phyloP scores from a whole-genome alignment of 1,284 basidiomycete genomes.

The Papiliotrema terrestris region DNA sequence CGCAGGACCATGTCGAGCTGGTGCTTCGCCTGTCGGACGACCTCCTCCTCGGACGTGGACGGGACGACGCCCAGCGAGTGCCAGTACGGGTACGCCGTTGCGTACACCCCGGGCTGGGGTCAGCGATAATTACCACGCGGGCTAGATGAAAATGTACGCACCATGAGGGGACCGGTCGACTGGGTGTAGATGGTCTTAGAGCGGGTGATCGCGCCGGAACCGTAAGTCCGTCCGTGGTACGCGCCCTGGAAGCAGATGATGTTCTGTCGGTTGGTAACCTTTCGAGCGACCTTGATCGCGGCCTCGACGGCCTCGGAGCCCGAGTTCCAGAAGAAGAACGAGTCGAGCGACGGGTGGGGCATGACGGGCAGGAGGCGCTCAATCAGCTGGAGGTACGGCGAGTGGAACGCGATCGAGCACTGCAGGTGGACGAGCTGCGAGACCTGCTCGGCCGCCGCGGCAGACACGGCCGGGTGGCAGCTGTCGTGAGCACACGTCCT shows the following conservation, averaged over 20 bases:
- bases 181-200: slow-evolving; percentile 89
- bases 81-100: slow-evolving; percentile 88
- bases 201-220: slow-evolving; percentile 77
- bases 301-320: slow-evolving; percentile 46
- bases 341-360: slow-evolving; percentile 50
- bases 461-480: slow-evolving; percentile 79
- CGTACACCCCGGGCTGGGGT: slow-evolving; percentile 63
- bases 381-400: slow-evolving; percentile 78
- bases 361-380: slow-evolving; percentile 39
- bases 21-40: slow-evolving; percentile 67
- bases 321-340: slow-evolving; percentile 96
- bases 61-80: slow-evolving; percentile 71
- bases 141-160: slow-evolving; percentile 39
- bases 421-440: slow-evolving; percentile 76
- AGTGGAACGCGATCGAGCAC: slow-evolving; percentile 49
- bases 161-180: slow-evolving; percentile 72
- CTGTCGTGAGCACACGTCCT: slow-evolving; percentile 3
- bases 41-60: slow-evolving; percentile 61
- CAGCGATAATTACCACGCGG: not conserved
- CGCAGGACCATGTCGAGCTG: slow-evolving; percentile 78
- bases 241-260: slow-evolving; percentile 85
- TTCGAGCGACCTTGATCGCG: slow-evolving; percentile 58
- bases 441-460: slow-evolving; percentile 81
- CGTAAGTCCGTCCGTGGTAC: slow-evolving; percentile 82
- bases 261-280: slow-evolving; percentile 74